A percentile compares a stretch with the other conserved stretches of the same genome.
phyloP scores from a whole-genome alignment of 768 basidiomycete genomes.

The Filobasidium floriforme region DNA sequence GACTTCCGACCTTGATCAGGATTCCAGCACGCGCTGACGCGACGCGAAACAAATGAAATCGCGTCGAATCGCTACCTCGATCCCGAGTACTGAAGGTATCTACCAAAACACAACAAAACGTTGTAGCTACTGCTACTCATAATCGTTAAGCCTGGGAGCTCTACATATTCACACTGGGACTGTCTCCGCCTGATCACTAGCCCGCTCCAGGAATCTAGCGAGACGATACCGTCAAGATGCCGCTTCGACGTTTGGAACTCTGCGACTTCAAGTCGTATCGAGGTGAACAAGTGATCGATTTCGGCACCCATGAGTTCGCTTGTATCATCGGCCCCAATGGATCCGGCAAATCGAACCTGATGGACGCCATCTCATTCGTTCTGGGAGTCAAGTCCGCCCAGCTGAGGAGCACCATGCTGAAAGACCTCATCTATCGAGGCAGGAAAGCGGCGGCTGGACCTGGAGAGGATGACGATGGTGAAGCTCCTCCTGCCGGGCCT shows the following conservation, averaged over 20 bases:
- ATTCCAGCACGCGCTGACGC: no score
- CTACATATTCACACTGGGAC: no score
- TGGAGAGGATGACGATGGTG: constrained; percentile 15
- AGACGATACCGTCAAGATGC: constrained; percentile 27
- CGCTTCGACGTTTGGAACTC: constrained; percentile 57
- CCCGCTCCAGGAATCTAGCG: no score
- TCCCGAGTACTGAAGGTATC: no score
- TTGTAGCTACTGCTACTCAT: no score
- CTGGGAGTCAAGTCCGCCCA: constrained; percentile 92
- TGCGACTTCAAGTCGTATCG: constrained; percentile 97
- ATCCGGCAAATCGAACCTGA: constrained; percentile 95
- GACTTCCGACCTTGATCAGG: no score
- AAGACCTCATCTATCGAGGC: constrained; percentile 94
- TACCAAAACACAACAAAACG: no score
- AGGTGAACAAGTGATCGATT: constrained; percentile 48
- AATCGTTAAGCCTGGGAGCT: no score
- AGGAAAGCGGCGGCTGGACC: constrained; percentile 49
- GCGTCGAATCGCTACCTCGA: no score
- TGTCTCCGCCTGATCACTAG: no score
- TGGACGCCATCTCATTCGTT: constrained; percentile 99
- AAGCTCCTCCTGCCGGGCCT: background rate
- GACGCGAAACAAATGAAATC: no score
- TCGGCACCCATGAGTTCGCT: constrained; percentile 59
- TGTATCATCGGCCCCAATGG: constrained; percentile 98
- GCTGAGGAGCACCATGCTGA: constrained; percentile 82